Conservation (phyloP, 495 filamentous ascomycete species). For the Aspergillus homomorphus region DNA sequence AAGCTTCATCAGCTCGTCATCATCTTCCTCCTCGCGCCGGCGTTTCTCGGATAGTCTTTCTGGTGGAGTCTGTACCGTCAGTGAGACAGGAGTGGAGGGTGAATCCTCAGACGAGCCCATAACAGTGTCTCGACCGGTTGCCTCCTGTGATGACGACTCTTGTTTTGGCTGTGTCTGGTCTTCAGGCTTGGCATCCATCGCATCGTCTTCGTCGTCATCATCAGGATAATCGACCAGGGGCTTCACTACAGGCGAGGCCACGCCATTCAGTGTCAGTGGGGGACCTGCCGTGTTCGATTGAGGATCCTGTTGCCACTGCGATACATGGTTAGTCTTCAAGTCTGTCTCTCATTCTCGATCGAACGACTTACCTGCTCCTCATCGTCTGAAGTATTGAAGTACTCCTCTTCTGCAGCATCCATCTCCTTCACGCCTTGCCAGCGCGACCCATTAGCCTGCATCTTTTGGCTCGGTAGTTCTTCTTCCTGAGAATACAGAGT, state of each 20-base stretch:
- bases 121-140: constrained; percentile 18
- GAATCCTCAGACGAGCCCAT: constrained; percentile 23
- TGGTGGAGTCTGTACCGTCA: constrained; percentile 46
- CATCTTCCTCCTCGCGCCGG: constrained; percentile 83
- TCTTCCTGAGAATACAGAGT: constrained; percentile 50
- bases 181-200: constrained; percentile 49
- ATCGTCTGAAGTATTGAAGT: constrained; percentile 88
- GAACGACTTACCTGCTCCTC: constrained; percentile 66
- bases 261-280: constrained; percentile 32
- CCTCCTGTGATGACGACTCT: constrained; percentile 12
- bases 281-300: constrained; percentile 22
- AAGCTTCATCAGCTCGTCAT: constrained; percentile 75
- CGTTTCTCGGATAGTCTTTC: constrained; percentile 89
- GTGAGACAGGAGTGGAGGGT: constrained; percentile 30
- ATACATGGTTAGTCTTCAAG: constrained; percentile 15
- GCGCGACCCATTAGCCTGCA: constrained; percentile 60
- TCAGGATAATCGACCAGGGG: constrained; percentile 89
- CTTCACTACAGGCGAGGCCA: constrained; percentile 57
- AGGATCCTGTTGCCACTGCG: constrained; percentile 37
- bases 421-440: constrained; percentile 80
- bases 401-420: constrained; percentile 86
- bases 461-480: constrained; percentile 47
- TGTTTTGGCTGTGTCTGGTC: constrained; percentile 22
- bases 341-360: background rate
- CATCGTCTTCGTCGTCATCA: constrained; percentile 73